Base-by-base conservation (phyloP, 768 basidiomycete species). In the Agaricus subrufescens region DNA sequence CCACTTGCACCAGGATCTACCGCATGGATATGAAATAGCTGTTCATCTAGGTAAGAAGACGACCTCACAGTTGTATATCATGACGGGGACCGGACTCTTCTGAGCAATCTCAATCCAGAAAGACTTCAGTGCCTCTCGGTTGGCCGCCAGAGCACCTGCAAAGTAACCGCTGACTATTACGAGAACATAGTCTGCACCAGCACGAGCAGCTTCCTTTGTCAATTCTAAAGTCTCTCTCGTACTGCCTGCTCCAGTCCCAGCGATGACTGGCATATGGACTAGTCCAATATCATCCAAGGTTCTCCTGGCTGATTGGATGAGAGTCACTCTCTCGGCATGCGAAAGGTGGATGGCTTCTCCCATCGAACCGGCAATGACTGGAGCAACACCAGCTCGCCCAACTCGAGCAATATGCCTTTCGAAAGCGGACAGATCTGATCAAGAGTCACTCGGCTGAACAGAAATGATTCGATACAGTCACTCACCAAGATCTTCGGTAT, bases 141-240 rank as follows among this genome's bases (percentile, higher is more conserved):
- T 77, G 25, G 69, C 71, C 38, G 78, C 75, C 61, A 94, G 76
- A 11, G 78, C 87, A 7, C 91, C 89, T 30, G 91, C 88, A 65
- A 86, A 97, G 74, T 94, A 95, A 49, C 92, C 91, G 62, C 88
- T 87, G 23, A 85, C 76, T 66, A 96, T 94, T 59, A 91, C 88
- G 62, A 96, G 92, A 38, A 79, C 82, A 62, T 83, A 89, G 69
- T 96, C 92, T 4, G 95, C 94, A 27, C 95, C 94, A 25, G 89
- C 88, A 19, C 75, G 77, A 11, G 90, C 92, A 15, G 93, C 93
- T 66, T 89, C 85, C 38, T 80, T 79, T 58, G 82, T 81, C 23
- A 94, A 73, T 55, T 85, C 76, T 46, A 96, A 75, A 31, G 91
- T 91, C 67, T 91, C 92, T 50, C 88, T 80, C 9, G 92, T 94